phyloP scores from a whole-genome alignment of 306 rosid genomes.

The Casuarina glauca region DNA sequence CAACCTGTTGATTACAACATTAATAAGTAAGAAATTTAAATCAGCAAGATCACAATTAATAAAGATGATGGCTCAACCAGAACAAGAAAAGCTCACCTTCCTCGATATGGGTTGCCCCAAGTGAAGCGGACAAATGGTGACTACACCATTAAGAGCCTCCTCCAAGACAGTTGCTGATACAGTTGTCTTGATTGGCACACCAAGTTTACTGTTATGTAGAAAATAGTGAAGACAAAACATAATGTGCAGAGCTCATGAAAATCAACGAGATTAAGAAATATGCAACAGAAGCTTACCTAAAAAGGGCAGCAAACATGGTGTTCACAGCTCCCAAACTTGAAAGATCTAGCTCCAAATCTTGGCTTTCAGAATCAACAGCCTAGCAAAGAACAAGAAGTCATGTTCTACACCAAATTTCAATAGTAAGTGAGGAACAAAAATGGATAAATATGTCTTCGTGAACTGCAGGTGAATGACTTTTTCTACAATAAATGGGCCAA shows the following conservation, averaged over 20 bases:
- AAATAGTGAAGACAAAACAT: constrained; percentile 20
- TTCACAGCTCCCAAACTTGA: constrained; percentile 97
- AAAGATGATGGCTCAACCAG: constrained; percentile 7
- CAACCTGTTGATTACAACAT: constrained; percentile 60
- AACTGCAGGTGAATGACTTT: not conserved
- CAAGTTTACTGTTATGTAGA: constrained; percentile 75
- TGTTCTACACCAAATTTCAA: constrained; percentile 12
- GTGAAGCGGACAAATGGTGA: constrained; percentile 66
- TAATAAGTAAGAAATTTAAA: constrained; percentile 18
- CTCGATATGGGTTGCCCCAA: constrained; percentile 62
- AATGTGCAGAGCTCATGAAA: constrained; percentile 5
- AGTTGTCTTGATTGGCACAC: constrained; percentile 97
- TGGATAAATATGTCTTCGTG: constrained; percentile 6
- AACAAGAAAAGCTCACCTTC: constrained; percentile 51
- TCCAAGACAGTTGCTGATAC: constrained; percentile 92
- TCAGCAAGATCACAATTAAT: constrained; percentile 4
- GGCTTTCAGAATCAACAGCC: constrained; percentile 94
- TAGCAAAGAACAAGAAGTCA: constrained; percentile 36
- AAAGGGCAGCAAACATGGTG: constrained; percentile 99
- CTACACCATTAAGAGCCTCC: constrained; percentile 85
- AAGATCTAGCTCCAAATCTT: constrained; percentile 96
- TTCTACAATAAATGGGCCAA: not conserved
- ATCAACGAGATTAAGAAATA: not conserved
- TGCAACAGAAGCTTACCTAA: constrained; percentile 51
- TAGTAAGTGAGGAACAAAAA: constrained; percentile 4